A percentile compares a stretch with the other conserved stretches of the same genome.
Evolutionary conservation across 176 grass and related monocot species (phyloP).

Genomic region (Sorghum bicolor): DNA sequence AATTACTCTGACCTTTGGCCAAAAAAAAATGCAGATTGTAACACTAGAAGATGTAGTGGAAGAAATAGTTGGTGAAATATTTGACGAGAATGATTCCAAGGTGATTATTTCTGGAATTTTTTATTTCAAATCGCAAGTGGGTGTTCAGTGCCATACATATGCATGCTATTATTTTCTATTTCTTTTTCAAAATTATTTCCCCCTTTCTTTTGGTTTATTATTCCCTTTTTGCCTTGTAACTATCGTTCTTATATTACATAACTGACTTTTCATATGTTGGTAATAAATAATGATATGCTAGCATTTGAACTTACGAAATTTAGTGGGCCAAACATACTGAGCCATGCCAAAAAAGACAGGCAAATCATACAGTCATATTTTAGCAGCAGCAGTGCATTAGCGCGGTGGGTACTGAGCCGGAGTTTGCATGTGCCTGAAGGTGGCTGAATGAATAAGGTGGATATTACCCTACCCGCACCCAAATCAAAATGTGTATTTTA

Average conservation of each 20-base stretch:
- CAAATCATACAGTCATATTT: neutral
- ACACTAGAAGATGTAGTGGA: constrained; percentile 98
- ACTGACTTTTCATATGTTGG: neutral
- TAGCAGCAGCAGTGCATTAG: too few relatives aligned
- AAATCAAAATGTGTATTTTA: too few relatives aligned
- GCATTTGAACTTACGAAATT: neutral
- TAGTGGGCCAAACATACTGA: neutral
- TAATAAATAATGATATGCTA: constrained; percentile 1
- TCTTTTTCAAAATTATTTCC: neutral
- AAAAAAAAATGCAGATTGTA: constrained; percentile 63
- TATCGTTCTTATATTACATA: neutral
- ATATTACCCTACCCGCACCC: too few relatives aligned
- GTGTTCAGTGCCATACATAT: neutral
- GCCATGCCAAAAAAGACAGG: neutral
- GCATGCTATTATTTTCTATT: neutral
- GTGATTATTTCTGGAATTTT: constrained; percentile 35
- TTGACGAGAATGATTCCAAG: constrained; percentile 99
- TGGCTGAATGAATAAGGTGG: too few relatives aligned
- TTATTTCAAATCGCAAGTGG: neutral
- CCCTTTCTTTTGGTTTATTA: neutral
- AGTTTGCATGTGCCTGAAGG: too few relatives aligned
- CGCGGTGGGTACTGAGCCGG: too few relatives aligned
- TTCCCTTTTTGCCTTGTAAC: neutral
- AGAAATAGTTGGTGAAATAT: constrained; percentile 99
- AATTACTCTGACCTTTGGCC: constrained; percentile 11